Conservation (phyloP, 306 rosid species). For the Cyamopsis tetragonoloba region DNA sequence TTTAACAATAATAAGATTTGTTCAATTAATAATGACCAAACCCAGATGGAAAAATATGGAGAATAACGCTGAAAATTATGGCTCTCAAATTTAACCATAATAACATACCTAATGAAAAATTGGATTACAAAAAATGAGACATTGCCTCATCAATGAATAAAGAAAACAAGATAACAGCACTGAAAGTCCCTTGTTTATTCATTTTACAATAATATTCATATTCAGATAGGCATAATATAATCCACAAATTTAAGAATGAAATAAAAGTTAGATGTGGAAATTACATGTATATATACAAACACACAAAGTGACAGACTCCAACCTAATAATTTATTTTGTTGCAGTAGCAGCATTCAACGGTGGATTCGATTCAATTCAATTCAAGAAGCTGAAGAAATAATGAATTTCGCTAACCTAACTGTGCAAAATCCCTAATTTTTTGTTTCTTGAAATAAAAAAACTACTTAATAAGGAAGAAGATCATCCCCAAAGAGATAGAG, state of each 20-base stretch:
- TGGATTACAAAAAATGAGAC: no score
- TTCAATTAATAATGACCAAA: no score
- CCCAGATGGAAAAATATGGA: no score
- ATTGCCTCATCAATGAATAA: no score
- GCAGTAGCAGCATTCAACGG: constrained; percentile 11
- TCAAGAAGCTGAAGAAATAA: constrained; percentile 23
- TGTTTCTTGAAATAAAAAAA: background rate
- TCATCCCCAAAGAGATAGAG: constrained; percentile 86
- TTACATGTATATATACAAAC: background rate
- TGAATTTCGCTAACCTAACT: constrained; percentile 17
- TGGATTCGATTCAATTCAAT: no score
- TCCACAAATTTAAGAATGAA: background rate
- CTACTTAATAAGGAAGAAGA: constrained; percentile 31
- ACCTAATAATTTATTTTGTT: background rate
- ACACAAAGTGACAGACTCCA: constrained; percentile 4
- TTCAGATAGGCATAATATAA: background rate
- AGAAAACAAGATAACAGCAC: background rate
- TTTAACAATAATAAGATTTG: no score
- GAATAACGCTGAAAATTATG: no score
- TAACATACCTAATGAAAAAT: no score
- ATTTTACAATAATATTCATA: background rate
- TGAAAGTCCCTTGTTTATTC: background rate
- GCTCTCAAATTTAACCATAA: no score
- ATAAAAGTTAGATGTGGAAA: background rate
- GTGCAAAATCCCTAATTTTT: background rate